Conservation (phyloP, 1,284 basidiomycete genomes). For the Sanguinoderma infundibulare region DNA sequence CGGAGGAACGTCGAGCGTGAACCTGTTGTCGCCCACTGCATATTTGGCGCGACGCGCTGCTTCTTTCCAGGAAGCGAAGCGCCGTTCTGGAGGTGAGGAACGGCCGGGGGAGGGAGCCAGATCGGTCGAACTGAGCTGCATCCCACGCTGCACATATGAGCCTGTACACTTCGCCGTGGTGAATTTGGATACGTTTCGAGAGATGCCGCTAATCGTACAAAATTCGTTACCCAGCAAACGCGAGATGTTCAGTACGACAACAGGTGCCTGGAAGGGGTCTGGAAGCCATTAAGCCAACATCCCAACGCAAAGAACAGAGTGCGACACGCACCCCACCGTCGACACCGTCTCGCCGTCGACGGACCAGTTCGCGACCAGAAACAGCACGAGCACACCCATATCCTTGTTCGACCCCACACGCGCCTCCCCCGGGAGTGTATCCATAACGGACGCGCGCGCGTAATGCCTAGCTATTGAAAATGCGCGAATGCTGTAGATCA, state of each 20-base stretch:
- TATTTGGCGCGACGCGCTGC: slow-evolving; percentile 29
- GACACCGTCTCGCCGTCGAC: slow-evolving; percentile 57
- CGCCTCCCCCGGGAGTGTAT: slow-evolving; percentile 16
- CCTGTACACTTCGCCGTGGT: too few species aligned
- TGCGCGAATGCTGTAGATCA: slow-evolving; percentile 93
- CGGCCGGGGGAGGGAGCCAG: slow-evolving; percentile 48
- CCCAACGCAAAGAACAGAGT: background rate
- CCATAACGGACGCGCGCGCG: slow-evolving; percentile 21
- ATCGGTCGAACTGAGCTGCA: too few species aligned
- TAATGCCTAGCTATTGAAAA: slow-evolving; percentile 84
- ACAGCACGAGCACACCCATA: slow-evolving; percentile 50
- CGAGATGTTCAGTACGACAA: slow-evolving; percentile 41
- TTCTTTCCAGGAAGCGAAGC: slow-evolving; percentile 32
- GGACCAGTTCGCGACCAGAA: slow-evolving; percentile 52
- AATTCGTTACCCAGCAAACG: background rate
- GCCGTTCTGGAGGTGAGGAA: slow-evolving; percentile 36
- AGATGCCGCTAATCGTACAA: too few species aligned
- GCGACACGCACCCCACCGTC: slow-evolving; percentile 50
- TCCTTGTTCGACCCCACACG: slow-evolving; percentile 46
- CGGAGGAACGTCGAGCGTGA: slow-evolving; percentile 16
- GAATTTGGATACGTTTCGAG: too few species aligned
- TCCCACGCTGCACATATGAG: too few species aligned
- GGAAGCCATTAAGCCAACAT: background rate
- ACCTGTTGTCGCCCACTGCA: slow-evolving; percentile 17
- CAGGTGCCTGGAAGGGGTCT: slow-evolving; percentile 46